Conservation (phyloP, 2,329 filamentous ascomycete genomes). For the Trichoderma pleuroti region DNA sequence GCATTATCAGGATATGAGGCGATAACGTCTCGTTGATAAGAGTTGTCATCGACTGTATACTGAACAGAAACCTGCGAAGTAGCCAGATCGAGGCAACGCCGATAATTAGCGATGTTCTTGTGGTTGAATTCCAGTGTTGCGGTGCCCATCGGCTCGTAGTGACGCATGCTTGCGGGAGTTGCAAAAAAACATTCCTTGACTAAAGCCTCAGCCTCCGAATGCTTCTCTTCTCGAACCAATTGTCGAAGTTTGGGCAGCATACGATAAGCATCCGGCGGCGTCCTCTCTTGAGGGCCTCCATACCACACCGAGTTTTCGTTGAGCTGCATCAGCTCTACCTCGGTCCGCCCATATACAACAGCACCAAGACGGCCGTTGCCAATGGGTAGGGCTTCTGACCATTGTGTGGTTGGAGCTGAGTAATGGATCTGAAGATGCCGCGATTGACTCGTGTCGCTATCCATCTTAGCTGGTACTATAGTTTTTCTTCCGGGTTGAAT, state of each 20-base stretch:
- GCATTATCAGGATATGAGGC: background rate
- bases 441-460: background rate
- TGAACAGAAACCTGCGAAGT: background rate
- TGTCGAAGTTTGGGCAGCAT: background rate
- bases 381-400: background rate
- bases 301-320: background rate
- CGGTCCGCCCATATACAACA: background rate
- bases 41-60: background rate
- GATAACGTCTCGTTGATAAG: background rate
- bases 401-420: background rate
- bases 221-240: background rate
- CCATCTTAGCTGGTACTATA: background rate
- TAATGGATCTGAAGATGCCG: background rate
- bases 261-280: background rate
- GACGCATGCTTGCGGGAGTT: background rate
- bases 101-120: background rate
- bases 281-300: background rate
- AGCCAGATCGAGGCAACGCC: background rate
- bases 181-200: background rate
- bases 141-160: background rate
- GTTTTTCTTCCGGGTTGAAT: background rate
- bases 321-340: background rate
- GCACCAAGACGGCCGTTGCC: background rate
- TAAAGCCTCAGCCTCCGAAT: background rate
- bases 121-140: background rate